These are phyloP conservation scores for Amoeboaphelidium occidentale DNA, from an alignment of 371 early-diverging fungal species.

Conservation along the genomic window DNA sequence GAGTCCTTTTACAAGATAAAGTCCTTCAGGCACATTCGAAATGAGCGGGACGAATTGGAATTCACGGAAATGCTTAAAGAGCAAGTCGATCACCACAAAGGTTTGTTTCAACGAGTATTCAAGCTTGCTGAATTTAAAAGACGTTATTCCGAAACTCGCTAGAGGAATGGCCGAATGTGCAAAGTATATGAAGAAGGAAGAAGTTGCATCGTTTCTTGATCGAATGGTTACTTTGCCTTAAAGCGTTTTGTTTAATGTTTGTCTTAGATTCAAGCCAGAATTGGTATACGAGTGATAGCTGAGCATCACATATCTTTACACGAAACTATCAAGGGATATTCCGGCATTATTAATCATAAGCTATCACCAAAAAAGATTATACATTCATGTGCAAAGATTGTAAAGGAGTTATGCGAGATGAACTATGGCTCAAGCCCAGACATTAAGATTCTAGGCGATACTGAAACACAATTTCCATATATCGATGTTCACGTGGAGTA, in stretches of 20 bases:
- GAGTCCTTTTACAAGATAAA: conserved; percentile 17
- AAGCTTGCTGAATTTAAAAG: too few relatives aligned
- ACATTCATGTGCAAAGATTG: conserved; percentile 35
- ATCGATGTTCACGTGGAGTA: conserved; percentile 86
- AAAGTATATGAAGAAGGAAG: conserved; percentile 53
- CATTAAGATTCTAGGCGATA: conserved; percentile 44
- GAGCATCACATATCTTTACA: conserved; percentile 76
- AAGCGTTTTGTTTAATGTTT: too few relatives aligned
- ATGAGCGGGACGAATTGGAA: conserved; percentile 19
- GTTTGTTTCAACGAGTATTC: too few relatives aligned
- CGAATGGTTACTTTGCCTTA: too few relatives aligned
- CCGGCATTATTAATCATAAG: conserved; percentile 59
- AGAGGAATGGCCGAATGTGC: conserved; percentile 48
- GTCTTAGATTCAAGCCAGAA: conserved; percentile 78
- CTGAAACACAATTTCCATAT: conserved; percentile 56
- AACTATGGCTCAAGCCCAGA: conserved; percentile 67
- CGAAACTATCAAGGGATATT: conserved; percentile 18
- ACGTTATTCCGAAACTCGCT: conserved; percentile 57
- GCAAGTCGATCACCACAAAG: conserved; percentile 42
- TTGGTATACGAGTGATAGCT: conserved; percentile 66
- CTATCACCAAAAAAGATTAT: conserved; percentile 38
- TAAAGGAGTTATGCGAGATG: conserved; percentile 64
- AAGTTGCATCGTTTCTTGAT: conserved; percentile 49
- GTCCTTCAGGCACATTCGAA: conserved; percentile 5
- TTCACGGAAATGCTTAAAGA: conserved; percentile 38